phyloP scores from a whole-genome alignment of 2,329 filamentous ascomycete genomes.

The Xylogone sp. region DNA sequence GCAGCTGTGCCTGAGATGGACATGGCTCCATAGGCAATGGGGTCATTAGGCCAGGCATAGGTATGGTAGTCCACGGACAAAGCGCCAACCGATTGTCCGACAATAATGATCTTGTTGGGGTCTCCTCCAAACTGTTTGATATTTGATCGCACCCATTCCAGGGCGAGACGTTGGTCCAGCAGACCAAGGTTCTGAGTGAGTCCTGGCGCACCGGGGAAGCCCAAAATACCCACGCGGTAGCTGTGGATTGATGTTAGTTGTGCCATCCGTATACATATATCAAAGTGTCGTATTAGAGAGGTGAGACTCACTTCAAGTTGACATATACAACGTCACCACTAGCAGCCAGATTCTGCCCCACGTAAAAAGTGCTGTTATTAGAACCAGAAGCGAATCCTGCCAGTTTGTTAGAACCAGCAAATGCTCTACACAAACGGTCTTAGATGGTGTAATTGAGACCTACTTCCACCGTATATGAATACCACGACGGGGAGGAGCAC shows the following conservation, averaged over 20 bases:
- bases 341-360: neutral
- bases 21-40: conserved; percentile 20
- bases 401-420: neutral
- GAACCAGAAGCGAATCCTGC: neutral
- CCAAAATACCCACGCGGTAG: conserved; percentile 33
- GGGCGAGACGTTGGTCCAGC: conserved; percentile 52
- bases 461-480: conserved; percentile 21
- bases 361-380: neutral
- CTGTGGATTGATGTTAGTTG: conserved; percentile 21
- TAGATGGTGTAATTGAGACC: neutral
- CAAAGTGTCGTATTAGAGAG: neutral
- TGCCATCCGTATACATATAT: neutral
- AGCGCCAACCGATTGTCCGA: conserved; percentile 22
- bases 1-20: conserved; percentile 17
- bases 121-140: conserved; percentile 56
- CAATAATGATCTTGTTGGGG: conserved; percentile 24
- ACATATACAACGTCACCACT: neutral
- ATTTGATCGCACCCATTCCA: conserved; percentile 56
- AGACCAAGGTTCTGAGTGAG: conserved; percentile 37
- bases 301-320: neutral
- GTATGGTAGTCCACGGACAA: conserved; percentile 15
- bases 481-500: conserved; percentile 44
- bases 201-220: conserved; percentile 9
- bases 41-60: conserved; percentile 17
- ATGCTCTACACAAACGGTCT: neutral